These are phyloP conservation scores for Candida pseudofarinosa DNA, from an alignment of 805 yeast species.

Conservation along the genomic window DNA sequence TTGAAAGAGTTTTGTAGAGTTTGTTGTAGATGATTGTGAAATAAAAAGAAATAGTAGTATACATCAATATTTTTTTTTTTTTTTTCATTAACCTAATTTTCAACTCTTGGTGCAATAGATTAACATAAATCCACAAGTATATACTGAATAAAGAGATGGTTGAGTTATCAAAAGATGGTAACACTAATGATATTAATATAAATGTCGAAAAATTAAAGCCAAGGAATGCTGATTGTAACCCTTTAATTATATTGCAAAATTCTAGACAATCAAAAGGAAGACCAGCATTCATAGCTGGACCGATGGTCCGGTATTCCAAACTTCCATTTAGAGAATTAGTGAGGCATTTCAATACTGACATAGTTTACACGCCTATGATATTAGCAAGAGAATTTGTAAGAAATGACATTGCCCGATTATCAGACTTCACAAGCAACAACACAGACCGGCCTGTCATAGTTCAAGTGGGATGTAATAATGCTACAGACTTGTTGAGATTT, in stretches of 20 bases:
- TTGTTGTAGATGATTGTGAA: too few relatives aligned
- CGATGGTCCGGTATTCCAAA: slow-evolving; percentile 96
- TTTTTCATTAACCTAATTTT: too few relatives aligned
- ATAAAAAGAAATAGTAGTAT: too few relatives aligned
- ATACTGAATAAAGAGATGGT: too few relatives aligned
- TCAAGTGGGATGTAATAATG: slow-evolving; percentile 88
- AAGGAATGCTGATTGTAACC: slow-evolving; percentile 25
- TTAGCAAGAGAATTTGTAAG: slow-evolving; percentile 92
- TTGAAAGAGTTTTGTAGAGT: neutral
- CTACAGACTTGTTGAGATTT: slow-evolving; percentile 73
- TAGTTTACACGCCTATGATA: slow-evolving; percentile 95
- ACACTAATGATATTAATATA: too few relatives aligned
- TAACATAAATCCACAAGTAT: too few relatives aligned
- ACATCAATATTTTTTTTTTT: too few relatives aligned
- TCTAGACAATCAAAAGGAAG: slow-evolving; percentile 20
- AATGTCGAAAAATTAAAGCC: slow-evolving; percentile 3
- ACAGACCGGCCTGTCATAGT: slow-evolving; percentile 71
- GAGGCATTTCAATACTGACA: slow-evolving; percentile 68
- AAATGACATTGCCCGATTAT: slow-evolving; percentile 69
- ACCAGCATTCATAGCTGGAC: slow-evolving; percentile 58
- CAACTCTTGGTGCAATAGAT: too few relatives aligned
- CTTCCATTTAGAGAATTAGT: slow-evolving; percentile 81
- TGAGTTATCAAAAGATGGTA: too few relatives aligned
- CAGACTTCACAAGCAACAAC: slow-evolving; percentile 81
- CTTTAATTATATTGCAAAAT: slow-evolving; percentile 29